phyloP scores from a whole-genome alignment of 331 rosid species.

The Acacia concinna region DNA sequence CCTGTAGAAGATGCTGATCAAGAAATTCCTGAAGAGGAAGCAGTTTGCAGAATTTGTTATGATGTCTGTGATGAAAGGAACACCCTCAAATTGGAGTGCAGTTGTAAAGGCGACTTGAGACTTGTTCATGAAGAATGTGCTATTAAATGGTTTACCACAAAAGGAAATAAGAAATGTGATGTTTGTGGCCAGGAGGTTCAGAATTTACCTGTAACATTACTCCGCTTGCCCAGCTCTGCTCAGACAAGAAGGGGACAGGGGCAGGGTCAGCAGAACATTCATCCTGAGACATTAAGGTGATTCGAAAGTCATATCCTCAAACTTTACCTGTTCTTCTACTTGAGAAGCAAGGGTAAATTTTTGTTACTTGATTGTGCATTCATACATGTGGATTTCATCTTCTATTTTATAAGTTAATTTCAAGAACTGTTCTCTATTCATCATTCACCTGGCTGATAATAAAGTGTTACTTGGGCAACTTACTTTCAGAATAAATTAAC shows the following conservation, averaged over 20 bases:
- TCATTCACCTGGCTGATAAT: conserved; percentile 1
- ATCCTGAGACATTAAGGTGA: conserved; percentile 69
- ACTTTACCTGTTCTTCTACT: conserved; percentile 7
- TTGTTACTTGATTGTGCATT: neutral
- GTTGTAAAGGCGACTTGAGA: conserved; percentile 92
- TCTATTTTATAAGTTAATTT: neutral
- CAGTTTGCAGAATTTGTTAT: conserved; percentile 90
- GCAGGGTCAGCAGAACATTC: conserved; percentile 47
- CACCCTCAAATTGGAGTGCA: conserved; percentile 96
- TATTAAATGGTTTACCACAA: conserved; percentile 81
- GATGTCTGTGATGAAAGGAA: conserved; percentile 83
- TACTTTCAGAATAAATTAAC: conserved; percentile 5
- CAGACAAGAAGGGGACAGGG: conserved; percentile 51
- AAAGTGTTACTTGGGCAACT: neutral
- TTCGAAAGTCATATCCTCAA: conserved; percentile 18
- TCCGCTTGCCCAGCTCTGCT: conserved; percentile 63
- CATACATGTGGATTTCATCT: neutral
- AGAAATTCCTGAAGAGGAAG: conserved; percentile 99
- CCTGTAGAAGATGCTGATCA: conserved; percentile 67
- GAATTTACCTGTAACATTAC: conserved; percentile 92
- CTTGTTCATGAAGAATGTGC: conserved; percentile 88
- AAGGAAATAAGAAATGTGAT: conserved; percentile 86
- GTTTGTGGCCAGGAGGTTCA: conserved; percentile 83
- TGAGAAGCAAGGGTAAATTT: neutral
- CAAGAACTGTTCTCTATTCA: neutral